These are phyloP conservation scores for Petunia hybrid DNA, from an alignment of 305 asterid genomes.

Conservation along the genomic window DNA sequence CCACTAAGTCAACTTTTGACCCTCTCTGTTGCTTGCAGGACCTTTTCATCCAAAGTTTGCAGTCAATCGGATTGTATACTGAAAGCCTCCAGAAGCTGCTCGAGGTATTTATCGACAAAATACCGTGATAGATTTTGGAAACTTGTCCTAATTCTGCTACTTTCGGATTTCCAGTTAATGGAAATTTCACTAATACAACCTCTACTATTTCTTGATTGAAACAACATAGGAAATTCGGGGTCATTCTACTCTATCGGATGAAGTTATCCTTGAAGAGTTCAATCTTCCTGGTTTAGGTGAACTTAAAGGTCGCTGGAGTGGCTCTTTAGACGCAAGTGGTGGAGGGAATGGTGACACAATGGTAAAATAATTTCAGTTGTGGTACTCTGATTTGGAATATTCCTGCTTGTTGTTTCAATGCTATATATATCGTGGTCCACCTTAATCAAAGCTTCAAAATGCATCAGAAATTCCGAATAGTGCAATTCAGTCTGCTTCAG, in stretches of 20 bases:
- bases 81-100: conserved; percentile 94
- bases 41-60: conserved; percentile 91
- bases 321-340: conserved; percentile 97
- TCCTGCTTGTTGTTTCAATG: conserved; percentile 9
- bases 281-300: conserved; percentile 98
- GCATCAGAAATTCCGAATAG: neutral
- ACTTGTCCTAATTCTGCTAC: conserved; percentile 24
- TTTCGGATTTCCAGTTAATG: conserved; percentile 24
- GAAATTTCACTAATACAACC: neutral
- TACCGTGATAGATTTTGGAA: conserved; percentile 25
- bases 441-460: neutral
- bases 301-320: conserved; percentile 96
- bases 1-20: neutral
- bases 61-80: conserved; percentile 80
- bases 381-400: conserved; percentile 19
- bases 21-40: conserved; percentile 58
- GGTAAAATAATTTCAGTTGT: conserved; percentile 56
- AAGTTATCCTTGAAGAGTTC: conserved; percentile 86
- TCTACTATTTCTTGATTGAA: conserved; percentile 26
- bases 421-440: conserved; percentile 10
- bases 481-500: neutral
- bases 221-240: conserved; percentile 79
- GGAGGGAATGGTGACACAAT: conserved; percentile 99
- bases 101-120: conserved; percentile 59
- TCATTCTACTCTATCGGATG: conserved; percentile 73